These are phyloP conservation scores for Xylaria hypoxylon DNA, from an alignment of 2,329 filamentous ascomycete genomes.

Conservation along the genomic window DNA sequence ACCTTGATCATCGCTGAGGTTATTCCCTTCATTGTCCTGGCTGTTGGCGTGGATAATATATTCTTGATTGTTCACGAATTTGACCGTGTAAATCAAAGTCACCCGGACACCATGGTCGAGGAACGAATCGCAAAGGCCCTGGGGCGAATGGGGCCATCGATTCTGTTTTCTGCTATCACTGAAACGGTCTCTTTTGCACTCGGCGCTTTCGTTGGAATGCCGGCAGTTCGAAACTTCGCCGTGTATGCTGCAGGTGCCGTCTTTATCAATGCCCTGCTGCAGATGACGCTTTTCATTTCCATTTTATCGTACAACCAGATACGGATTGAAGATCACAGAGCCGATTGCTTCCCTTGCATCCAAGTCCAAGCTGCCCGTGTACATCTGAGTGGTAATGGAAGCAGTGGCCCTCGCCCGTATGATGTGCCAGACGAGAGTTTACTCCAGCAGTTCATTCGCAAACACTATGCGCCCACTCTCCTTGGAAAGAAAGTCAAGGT, in stretches of 20 bases:
- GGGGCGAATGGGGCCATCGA: slow-evolving; percentile 97
- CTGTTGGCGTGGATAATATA: slow-evolving; percentile 98
- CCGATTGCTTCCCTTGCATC: slow-evolving; percentile 92
- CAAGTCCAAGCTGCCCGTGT: slow-evolving; percentile 80
- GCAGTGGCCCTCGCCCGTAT: slow-evolving; percentile 69
- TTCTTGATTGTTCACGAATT: slow-evolving; percentile 99
- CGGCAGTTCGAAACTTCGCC: slow-evolving; percentile 96
- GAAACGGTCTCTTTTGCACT: slow-evolving; percentile 95
- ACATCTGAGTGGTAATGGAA: slow-evolving; percentile 73
- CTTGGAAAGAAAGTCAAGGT: slow-evolving; percentile 85
- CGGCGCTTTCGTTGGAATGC: slow-evolving; percentile 96
- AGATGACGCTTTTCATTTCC: slow-evolving; percentile 97
- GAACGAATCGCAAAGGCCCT: slow-evolving; percentile 86
- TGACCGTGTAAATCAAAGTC: slow-evolving; percentile 90
- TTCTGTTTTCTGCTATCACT: slow-evolving; percentile 92
- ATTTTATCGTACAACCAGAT: slow-evolving; percentile 91
- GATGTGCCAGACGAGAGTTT: slow-evolving; percentile 85
- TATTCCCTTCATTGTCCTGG: slow-evolving; percentile 95
- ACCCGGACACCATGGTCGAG: slow-evolving; percentile 88
- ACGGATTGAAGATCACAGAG: slow-evolving; percentile 86
- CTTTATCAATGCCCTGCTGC: slow-evolving; percentile 94
- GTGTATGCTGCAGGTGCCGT: slow-evolving; percentile 96
- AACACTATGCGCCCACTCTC: slow-evolving; percentile 84
- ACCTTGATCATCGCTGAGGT: slow-evolving; percentile 98
- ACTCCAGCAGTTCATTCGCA: slow-evolving; percentile 89